phyloP scores from a whole-genome alignment of 2,329 filamentous ascomycete genomes.

The Botrytis sinoallii region DNA sequence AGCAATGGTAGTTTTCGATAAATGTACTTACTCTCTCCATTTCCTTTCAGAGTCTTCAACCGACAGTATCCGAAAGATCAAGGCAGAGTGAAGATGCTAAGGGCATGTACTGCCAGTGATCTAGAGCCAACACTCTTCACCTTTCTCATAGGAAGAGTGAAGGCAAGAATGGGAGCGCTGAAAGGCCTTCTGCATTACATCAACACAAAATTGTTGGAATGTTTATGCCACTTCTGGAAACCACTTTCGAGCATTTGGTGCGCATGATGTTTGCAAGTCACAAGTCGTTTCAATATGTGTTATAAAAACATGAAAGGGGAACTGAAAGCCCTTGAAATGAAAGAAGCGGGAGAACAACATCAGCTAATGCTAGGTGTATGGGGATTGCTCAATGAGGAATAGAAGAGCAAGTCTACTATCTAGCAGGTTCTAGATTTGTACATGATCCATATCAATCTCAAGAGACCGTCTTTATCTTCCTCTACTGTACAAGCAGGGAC shows the following conservation, averaged over 20 bases:
- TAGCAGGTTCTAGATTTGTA: not conserved
- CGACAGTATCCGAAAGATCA: rapidly evolving
- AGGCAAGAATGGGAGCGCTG: not conserved
- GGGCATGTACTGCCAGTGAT: rapidly evolving
- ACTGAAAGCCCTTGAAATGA: not conserved
- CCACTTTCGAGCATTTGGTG: not conserved
- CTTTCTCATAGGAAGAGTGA: not conserved
- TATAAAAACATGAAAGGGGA: too few species aligned
- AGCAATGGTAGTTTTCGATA: too few species aligned
- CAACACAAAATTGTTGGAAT: not conserved
- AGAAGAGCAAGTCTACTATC: not conserved
- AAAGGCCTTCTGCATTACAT: too few species aligned
- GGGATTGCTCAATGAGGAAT: not conserved
- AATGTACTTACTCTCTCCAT: not conserved
- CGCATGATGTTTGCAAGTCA: not conserved
- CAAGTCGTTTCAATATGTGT: too few species aligned
- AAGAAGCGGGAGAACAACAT: not conserved
- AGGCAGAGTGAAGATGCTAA: not conserved
- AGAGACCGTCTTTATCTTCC: not conserved
- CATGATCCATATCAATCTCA: not conserved
- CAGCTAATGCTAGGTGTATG: not conserved
- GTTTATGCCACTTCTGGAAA: not conserved
- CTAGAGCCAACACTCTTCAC: not conserved
- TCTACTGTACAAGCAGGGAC: not conserved
- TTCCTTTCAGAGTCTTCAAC: not conserved